phyloP scores from a whole-genome alignment of 2,329 filamentous ascomycete species.

The Cylindrodendrum hubeiense region DNA sequence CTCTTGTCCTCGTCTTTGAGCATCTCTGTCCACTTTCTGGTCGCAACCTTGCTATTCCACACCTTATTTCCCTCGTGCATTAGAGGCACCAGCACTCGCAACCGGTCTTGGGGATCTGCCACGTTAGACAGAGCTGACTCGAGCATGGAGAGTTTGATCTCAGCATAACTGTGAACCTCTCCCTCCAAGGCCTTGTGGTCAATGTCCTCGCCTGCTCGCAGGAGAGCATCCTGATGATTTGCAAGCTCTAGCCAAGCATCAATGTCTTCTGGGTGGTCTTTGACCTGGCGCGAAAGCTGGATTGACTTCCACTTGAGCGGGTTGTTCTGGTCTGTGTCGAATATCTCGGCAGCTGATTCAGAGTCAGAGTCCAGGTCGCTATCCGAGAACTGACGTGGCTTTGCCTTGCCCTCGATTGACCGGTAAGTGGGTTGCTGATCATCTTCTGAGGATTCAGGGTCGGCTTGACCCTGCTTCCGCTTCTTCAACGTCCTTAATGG shows the following conservation, averaged over 20 bases:
- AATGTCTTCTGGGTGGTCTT: constrained; percentile 74
- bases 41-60: constrained; percentile 75
- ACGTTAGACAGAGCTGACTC: constrained; percentile 78
- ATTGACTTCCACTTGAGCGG: constrained; percentile 67
- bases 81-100: constrained; percentile 74
- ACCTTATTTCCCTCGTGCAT: constrained; percentile 81
- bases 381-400: constrained; percentile 59
- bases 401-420: constrained; percentile 75
- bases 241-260: constrained; percentile 84
- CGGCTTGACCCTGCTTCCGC: constrained; percentile 50
- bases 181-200: constrained; percentile 64
- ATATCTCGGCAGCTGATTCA: constrained; percentile 54
- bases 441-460: constrained; percentile 56
- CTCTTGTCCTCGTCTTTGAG: constrained; percentile 41
- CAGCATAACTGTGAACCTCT: constrained; percentile 77
- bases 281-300: constrained; percentile 72
- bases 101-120: constrained; percentile 58
- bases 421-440: constrained; percentile 70
- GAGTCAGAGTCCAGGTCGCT: constrained; percentile 64
- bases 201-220: constrained; percentile 62
- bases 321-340: constrained; percentile 52
- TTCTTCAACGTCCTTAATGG: constrained; percentile 58
- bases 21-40: constrained; percentile 74
- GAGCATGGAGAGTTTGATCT: constrained; percentile 84
- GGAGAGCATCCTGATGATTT: constrained; percentile 78